phyloP scores from a whole-genome alignment of 139 green algal genomes.

The Chlamydomonas sphaeroides region DNA sequence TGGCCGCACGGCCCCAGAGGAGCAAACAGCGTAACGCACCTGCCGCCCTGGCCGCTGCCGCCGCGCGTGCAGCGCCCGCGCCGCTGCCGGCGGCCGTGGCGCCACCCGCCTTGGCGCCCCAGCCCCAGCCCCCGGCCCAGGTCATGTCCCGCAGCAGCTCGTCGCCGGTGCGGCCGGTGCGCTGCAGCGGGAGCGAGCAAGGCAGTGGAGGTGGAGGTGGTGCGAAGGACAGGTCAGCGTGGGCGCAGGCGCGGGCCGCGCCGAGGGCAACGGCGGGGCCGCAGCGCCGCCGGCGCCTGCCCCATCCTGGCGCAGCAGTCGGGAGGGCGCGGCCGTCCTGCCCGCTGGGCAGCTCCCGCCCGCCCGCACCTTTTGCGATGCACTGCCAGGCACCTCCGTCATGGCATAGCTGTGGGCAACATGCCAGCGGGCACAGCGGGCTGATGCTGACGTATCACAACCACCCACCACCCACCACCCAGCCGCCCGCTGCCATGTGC shows the following conservation, averaged over 20 bases:
- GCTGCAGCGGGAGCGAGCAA: neutral
- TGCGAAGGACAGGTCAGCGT: neutral
- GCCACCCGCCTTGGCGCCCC: neutral
- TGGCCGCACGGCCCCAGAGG: too few relatives aligned
- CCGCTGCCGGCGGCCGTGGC: conserved; percentile 14
- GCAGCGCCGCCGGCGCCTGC: too few relatives aligned
- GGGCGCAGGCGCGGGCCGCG: neutral
- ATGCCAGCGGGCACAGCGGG: too few relatives aligned
- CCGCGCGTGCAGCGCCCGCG: neutral
- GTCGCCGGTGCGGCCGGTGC: conserved; percentile 9
- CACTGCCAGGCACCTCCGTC: conserved; percentile 6
- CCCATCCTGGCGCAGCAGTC: too few relatives aligned
- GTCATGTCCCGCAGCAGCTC: conserved; percentile 1
- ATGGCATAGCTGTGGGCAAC: conserved; percentile 17
- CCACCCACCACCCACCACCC: too few relatives aligned
- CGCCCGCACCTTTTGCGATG: neutral
- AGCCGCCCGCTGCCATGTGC: too few relatives aligned
- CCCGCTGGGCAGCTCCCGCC: too few relatives aligned
- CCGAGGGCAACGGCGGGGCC: too few relatives aligned
- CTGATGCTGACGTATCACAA: too few relatives aligned
- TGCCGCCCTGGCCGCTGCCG: neutral
- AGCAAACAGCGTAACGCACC: too few relatives aligned
- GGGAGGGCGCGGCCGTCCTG: too few relatives aligned
- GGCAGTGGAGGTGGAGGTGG: neutral
- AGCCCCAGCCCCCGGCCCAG: conserved; percentile 33